Evolutionary conservation across 2,329 filamentous ascomycete genomes (phyloP), one percentile per base, ranked within the genome.

Genomic region (Xylariomycetidae sp.): DNA sequence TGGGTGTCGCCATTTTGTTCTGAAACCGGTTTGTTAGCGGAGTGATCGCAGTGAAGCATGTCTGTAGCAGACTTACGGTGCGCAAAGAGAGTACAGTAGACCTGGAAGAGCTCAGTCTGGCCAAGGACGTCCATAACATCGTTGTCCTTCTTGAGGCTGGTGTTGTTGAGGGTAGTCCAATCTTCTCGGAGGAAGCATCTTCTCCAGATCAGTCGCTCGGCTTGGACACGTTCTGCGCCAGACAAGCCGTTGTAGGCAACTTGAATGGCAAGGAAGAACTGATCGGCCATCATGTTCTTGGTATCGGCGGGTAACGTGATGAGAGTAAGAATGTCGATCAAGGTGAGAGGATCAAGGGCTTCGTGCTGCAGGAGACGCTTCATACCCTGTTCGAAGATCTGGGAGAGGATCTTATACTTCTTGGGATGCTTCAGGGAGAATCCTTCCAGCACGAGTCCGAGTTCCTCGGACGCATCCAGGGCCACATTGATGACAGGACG

Each of bases 111-210:
- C 18, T 79, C 69, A 4, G 87, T 94, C 36, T 70, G 62, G 19
- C 67, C 65, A 17, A 93, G 60, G 13, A 74, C 65, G 18, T 72
- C 68, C 33, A 79, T 67, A 18, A 87, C 74, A 41, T 84, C 72
- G 3, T 66, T 62, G 50, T 94, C 88, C 36, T 78, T 76, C 53
- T 85, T 82, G 38, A 82, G 69, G 29, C 81, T 76, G 1, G 84
- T 90, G 45, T 85, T 78, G 52, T 92, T 90, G 53, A 93, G 74
- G 38, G 66, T 68, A 17, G 73, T 66, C 92, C 92, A 98, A 53
- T 95, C 77, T 56, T 95, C 89, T 31, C 80, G 77, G 45, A 90
- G 72, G 50, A 84, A 84, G 40, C 87, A 82, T 34, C 92, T 78
- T 53, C 92, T 82, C 92, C 92, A 98, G 42, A 96, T 85, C 24